Base-by-base conservation (phyloP, 2,329 filamentous ascomycete genomes). In the Cercospora sp. region DNA sequence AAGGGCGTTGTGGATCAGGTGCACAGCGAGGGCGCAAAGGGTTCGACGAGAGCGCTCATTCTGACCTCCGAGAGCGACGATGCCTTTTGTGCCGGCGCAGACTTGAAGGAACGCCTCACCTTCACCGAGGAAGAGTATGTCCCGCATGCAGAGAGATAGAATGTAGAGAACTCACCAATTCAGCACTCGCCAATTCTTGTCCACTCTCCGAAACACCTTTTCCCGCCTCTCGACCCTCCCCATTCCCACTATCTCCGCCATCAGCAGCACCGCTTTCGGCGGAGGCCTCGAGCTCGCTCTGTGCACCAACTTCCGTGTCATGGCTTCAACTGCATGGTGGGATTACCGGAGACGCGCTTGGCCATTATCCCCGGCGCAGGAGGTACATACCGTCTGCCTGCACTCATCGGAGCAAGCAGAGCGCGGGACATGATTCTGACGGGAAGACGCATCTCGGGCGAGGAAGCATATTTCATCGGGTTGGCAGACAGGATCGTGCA, bases 341-440 rank as follows among this genome's bases (percentile, higher is more conserved):
- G 89, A 0, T 87, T 98, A 5, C 95, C 95, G 1, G 95, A 99
- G 80, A 98, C 95, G 1, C 87, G 94, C 2, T 86, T 99, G 2
- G 95, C 91, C 66, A 99, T 99, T 78, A 91, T 99, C 72, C 95
- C 95, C 3, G 95, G 95, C 68, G 95, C 94, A 2, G 95, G 95
- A 53, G 95, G 94, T 69, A 98, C 94, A 0, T 92, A 93, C 80
- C 90, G 95, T 9, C 88, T 99, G 0, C 93, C 93, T 1, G 87
- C 86, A 8, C 81, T 99, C 21, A 90, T 99, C 72, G 95, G 95
- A 5, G 82, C 91, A 26, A 84, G 86, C 28, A 89, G 93, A 65
- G 95, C 95, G n/a, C 86, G 94, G 61, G 94, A 99, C 79, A 82
- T 98, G 75, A 90, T 98, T 62, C 84, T 98, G 8, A 98, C 94